phyloP scores from a whole-genome alignment of 805 yeast genomes.

The Scheffersomyces ergatensis region DNA sequence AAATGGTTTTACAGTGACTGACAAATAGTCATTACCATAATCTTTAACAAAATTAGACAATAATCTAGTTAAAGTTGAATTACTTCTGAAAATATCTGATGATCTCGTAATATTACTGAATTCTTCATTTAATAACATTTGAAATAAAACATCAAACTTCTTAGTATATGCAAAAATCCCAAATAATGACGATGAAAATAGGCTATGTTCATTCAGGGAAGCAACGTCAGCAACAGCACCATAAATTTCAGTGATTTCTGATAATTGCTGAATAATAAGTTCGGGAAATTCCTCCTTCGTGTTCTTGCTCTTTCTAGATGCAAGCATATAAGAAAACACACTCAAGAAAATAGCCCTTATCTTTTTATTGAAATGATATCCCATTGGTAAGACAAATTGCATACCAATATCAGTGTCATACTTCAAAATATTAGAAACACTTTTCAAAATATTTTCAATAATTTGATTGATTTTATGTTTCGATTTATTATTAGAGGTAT shows the following conservation, averaged over 20 bases:
- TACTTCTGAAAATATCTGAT: constrained; percentile 74
- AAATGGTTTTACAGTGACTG: constrained; percentile 51
- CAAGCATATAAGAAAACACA: constrained; percentile 69
- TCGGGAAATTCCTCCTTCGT: constrained; percentile 28
- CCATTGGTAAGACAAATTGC: constrained; percentile 72
- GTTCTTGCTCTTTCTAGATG: constrained; percentile 25
- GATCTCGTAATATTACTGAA: constrained; percentile 58
- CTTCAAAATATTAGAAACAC: constrained; percentile 66
- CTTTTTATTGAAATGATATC: constrained; percentile 64
- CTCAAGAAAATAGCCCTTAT: constrained; percentile 72
- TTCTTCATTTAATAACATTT: constrained; percentile 58
- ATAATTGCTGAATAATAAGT: constrained; percentile 18
- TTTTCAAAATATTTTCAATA: constrained; percentile 60
- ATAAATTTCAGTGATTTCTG: constrained; percentile 33
- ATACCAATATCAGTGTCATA: constrained; percentile 78
- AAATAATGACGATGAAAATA: constrained; percentile 63
- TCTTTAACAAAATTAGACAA: constrained; percentile 67
- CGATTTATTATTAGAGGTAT: constrained; percentile 16
- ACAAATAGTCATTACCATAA: constrained; percentile 62
- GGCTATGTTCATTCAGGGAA: constrained; percentile 66
- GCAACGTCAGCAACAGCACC: constrained; percentile 60
- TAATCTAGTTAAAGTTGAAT: constrained; percentile 78
- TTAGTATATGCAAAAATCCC: constrained; percentile 46
- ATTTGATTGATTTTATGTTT: constrained; percentile 56
- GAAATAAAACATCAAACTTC: constrained; percentile 44